Evolutionary conservation across 1,284 basidiomycete genomes (phyloP).

Genomic region (Pascua sp.): DNA sequence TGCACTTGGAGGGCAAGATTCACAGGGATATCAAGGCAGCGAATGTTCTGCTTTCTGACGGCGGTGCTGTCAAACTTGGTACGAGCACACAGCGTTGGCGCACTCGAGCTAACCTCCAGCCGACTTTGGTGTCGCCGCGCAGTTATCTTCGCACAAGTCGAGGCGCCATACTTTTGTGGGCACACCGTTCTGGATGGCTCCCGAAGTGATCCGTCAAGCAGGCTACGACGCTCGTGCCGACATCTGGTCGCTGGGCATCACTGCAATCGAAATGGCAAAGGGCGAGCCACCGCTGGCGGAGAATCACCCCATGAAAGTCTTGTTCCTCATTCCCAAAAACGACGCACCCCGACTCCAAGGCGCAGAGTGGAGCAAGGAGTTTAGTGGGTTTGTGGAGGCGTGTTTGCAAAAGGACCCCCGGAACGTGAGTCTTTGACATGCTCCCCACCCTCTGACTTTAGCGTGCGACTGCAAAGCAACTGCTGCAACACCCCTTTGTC

Average conservation of each 20-base stretch:
- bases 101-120: constrained; percentile 51
- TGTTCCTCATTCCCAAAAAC: constrained; percentile 84
- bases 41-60: constrained; percentile 84
- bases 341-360: constrained; percentile 73
- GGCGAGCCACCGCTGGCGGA: constrained; percentile 89
- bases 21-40: constrained; percentile 99
- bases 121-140: constrained; percentile 95
- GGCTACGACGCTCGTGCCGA: constrained; percentile 96
- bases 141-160: constrained; percentile 78
- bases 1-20: constrained; percentile 90
- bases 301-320: constrained; percentile 81
- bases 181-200: constrained; percentile 99
- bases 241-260: constrained; percentile 94
- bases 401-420: constrained; percentile 92
- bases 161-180: constrained; percentile 94
- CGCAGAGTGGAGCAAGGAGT: constrained; percentile 65
- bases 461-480: constrained; percentile 85
- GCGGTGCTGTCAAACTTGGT: constrained; percentile 86
- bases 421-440: constrained; percentile 53
- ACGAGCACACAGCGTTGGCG: constrained; percentile 8
- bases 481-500: constrained; percentile 90
- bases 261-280: constrained; percentile 90
- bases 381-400: constrained; percentile 86
- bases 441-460: constrained; percentile 40
- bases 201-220: constrained; percentile 94